Evolutionary conservation across 768 basidiomycete genomes (phyloP), one percentile per base, ranked within the genome.

Genomic region (Sarcomyxa edulis): DNA sequence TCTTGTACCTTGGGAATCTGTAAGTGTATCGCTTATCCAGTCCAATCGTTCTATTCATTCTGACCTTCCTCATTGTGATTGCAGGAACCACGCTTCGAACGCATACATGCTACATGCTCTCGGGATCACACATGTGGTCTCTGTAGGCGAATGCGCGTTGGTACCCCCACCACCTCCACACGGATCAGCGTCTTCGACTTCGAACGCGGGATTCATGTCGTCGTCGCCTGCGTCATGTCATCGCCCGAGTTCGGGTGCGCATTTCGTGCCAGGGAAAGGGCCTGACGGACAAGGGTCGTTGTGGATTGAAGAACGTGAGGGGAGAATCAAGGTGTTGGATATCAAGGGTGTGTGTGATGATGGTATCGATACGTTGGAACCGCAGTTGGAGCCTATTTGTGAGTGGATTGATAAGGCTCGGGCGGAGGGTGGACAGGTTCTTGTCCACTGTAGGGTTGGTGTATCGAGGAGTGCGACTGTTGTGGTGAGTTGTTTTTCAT

Each of bases 361-460:
- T 55, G 95, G 95, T 3, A 95, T 96, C 56, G 93, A 95, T 61
- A 90, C 88, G 20, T 74, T 98, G 20, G 83, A 90, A 51, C 90
- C 88, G 5, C 84, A 93, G 59, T 72, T 98, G 22, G 80, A 80
- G 43, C 82, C 84, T 2, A 87, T 95, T 28, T 91, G 91, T 53
- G 84, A 82, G 32, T 97, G 93, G 89, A 97, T 98, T 49, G 91
- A 95, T 51, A 71, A 76, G 35, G 95, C 92, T 29, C 67, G 90
- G 27, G 59, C 65, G 23, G 74, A 81, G 35, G 93, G 94, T 6
- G 95, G 95, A 2, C 86, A 87, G 54, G 84, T 95, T 23, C 71
- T 98, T 36, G 92, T 98, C 6, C 95, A 98, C 60, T 98, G 95
- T 60, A 76, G 93, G n/a, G 95, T 98, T n/a, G 95, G 95, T n/a